Base-by-base conservation (phyloP, 2,329 filamentous ascomycete species). In the Neobulgaria alba region DNA sequence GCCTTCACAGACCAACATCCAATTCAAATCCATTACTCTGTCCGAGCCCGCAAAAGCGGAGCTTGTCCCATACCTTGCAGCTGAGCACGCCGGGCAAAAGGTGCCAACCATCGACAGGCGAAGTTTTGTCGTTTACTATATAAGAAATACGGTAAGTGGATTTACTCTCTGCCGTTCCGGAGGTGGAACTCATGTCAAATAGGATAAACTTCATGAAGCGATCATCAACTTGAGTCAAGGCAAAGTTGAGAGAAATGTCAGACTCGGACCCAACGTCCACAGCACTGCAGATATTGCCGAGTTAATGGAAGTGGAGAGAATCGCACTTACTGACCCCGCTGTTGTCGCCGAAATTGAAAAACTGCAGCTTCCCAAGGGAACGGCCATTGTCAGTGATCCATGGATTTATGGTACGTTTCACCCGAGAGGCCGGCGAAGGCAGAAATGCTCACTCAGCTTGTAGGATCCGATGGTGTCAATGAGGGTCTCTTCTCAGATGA, bases 11-110 rank as follows among this genome's bases (percentile, higher is more conserved):
- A 72, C 69, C 2, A 65, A 72, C 20, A 57, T 80, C 32, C 72
- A 79, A 38, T 82, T 79, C 67, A 82, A 81, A 57, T 64, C 65
- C 32, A 65, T 82, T 18, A 81, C 69, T n/a, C 60, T 79, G n/a
- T 62, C 67, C 31, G 74, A 79, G 53, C 73, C 75, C 4, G 61
- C 67, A 5, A 79, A 79, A 60, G 55, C 61, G 3, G 64, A 73
- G 31, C 63, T 75, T 7, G 50, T 70, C 16, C 66, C 65, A 2
- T 77, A 71, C 52, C 57, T 77, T 26, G 63, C 65, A 14, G 69
- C 69, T 9, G 67, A 72, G 51, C 64, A 68, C 41, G 59, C 57
- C 10, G 67, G 66, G 2, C 49, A 57, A 39, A 39, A 59, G 10
- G 57, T 63, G 2, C 63, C 65, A 5, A 53, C 52, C 15, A 65